These are phyloP conservation scores for Vickermania ingenoplastis DNA, from an alignment of 208 protist genomes.

Conservation along the genomic window DNA sequence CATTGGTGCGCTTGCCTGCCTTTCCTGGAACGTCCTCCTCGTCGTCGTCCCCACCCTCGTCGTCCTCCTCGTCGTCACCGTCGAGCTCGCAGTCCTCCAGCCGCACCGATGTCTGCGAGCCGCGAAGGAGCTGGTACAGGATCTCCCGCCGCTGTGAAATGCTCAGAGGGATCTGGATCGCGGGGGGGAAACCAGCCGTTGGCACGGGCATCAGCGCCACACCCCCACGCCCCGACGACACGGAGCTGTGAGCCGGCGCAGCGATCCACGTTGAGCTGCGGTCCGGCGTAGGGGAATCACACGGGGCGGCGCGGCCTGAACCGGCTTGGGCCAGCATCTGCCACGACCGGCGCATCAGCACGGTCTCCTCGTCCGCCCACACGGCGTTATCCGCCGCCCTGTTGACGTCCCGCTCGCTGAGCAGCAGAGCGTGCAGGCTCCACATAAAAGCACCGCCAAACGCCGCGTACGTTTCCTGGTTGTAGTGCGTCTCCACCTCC, in stretches of 20 bases:
- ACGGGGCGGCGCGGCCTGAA: background rate
- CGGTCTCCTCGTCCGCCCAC: background rate
- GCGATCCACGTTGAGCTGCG: constrained; percentile 9
- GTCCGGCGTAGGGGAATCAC: background rate
- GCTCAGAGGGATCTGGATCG: background rate
- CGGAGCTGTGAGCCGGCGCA: background rate
- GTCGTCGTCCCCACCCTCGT: constrained; percentile 2
- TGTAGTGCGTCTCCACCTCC: constrained; percentile 11
- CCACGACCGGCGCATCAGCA: background rate
- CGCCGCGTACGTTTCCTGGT: constrained; percentile 11
- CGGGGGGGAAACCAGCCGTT: background rate
- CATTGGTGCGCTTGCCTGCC: background rate
- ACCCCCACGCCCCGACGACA: background rate
- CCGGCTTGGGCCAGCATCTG: background rate
- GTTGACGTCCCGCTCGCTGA: constrained; percentile 1
- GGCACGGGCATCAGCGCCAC: background rate
- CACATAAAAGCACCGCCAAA: constrained; percentile 14
- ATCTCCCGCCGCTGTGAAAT: background rate
- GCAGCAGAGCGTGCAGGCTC: background rate
- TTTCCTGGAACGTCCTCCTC: background rate
- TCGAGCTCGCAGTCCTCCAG: background rate
- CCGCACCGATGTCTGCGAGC: constrained; percentile 1
- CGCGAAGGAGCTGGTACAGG: background rate
- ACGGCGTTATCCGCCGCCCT: background rate
- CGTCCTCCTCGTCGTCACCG: constrained; percentile 8